Evolutionary conservation across 345 rosid species (phyloP).

Genomic region (Salix koriyanagi): DNA sequence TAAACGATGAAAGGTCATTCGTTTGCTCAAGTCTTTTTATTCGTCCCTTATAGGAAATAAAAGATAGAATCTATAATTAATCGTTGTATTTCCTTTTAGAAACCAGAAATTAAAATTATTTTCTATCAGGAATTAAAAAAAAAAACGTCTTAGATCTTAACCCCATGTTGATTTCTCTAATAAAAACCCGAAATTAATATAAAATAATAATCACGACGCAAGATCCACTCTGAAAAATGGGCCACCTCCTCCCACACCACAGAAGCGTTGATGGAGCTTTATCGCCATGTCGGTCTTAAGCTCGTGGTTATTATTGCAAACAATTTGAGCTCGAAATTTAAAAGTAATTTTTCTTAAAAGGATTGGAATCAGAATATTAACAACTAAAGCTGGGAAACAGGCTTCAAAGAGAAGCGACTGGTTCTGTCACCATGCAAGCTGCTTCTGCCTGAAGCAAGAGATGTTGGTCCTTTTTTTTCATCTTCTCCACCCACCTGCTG

Average conservation of each 20-base stretch:
- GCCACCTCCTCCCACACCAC: constrained; percentile 23
- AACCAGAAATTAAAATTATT: background rate
- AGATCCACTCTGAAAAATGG: constrained; percentile 43
- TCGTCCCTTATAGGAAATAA: background rate
- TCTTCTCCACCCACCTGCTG: background rate
- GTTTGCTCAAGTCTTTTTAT: background rate
- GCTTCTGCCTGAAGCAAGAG: constrained; percentile 50
- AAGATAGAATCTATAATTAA: background rate
- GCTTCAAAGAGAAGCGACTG: constrained; percentile 17
- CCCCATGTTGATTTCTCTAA: constrained; percentile 9
- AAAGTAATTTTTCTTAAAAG: background rate
- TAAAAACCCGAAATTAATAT: constrained; percentile 7
- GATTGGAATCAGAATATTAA: background rate
- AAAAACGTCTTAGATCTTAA: background rate
- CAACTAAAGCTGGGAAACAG: background rate
- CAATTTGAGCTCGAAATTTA: constrained; percentile 34
- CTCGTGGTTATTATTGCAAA: constrained; percentile 5
- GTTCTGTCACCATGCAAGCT: constrained; percentile 10
- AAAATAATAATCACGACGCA: constrained; percentile 4
- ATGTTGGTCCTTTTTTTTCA: constrained; percentile 35
- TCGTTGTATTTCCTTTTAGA: background rate
- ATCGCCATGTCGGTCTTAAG: constrained; percentile 22
- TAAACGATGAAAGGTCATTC: background rate
- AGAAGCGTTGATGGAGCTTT: constrained; percentile 27
- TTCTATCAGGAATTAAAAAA: too few relatives aligned